Percentiles rank a stretch among this genome's conserved stretches.
Conservation (phyloP, 2,329 filamentous ascomycete genomes). For the Diplocarpon rosae region DNA sequence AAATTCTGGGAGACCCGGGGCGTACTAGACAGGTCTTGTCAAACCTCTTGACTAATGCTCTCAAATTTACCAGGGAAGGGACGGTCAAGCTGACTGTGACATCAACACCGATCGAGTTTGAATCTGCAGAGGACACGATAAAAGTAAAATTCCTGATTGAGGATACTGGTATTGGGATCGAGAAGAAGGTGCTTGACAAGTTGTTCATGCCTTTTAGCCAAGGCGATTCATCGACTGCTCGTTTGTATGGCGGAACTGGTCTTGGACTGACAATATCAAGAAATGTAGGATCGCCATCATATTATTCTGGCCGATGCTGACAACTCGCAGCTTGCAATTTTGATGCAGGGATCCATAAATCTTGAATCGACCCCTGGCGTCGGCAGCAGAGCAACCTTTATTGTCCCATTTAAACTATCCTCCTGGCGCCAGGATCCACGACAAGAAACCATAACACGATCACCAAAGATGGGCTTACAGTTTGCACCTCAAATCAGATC, state of each 20-base stretch:
- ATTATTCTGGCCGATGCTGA: neutral
- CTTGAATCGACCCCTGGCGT: constrained; percentile 10
- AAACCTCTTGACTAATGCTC: constrained; percentile 68
- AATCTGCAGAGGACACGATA: constrained; percentile 34
- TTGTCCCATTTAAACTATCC: constrained; percentile 15
- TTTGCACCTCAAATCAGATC: neutral
- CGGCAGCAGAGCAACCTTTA: constrained; percentile 19
- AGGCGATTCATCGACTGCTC: constrained; percentile 63
- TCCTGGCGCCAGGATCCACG: constrained; percentile 3
- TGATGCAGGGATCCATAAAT: constrained; percentile 18
- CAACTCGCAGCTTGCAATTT: constrained; percentile 13
- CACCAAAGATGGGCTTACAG: constrained; percentile 7
- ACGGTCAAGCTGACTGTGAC: constrained; percentile 41
- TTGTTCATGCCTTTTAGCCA: constrained; percentile 75
- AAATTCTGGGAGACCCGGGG: constrained; percentile 54
- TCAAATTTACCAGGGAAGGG: constrained; percentile 69
- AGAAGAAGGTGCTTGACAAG: constrained; percentile 56
- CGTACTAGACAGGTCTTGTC: constrained; percentile 69
- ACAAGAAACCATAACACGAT: neutral
- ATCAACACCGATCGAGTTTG: constrained; percentile 6
- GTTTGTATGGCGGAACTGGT: constrained; percentile 68
- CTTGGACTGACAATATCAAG: constrained; percentile 65
- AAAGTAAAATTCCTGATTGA: constrained; percentile 54
- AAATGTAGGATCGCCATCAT: constrained; percentile 10
- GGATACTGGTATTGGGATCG: constrained; percentile 67